A percentile compares a stretch with the other conserved stretches of the same genome.
phyloP scores from a whole-genome alignment of 1,284 basidiomycete genomes.

The Cerioporus squamosus region DNA sequence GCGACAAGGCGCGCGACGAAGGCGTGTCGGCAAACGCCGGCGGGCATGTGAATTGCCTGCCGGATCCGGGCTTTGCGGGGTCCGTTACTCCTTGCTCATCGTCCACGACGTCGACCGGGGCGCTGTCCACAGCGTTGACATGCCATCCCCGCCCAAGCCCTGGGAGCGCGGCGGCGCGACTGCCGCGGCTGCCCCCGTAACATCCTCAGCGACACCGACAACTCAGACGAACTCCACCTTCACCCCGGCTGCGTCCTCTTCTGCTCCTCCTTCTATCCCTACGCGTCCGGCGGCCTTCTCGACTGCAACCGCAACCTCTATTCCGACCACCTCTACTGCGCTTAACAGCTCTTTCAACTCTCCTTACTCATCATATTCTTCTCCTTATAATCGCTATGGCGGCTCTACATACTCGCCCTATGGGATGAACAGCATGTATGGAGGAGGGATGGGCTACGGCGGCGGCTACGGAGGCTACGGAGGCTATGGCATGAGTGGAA shows the following conservation, averaged over 20 bases:
- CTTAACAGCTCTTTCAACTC: constrained; percentile 34
- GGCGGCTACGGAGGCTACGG: constrained; percentile 43
- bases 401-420: constrained; percentile 47
- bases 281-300: constrained; percentile 46
- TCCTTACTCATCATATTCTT: constrained; percentile 41
- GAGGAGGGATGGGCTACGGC: constrained; percentile 37
- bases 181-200: constrained; percentile 37
- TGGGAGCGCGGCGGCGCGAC: constrained; percentile 70
- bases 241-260: constrained; percentile 6
- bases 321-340: constrained; percentile 22
- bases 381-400: constrained; percentile 53
- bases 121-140: constrained; percentile 30
- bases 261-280: constrained; percentile 38
- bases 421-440: constrained; percentile 47
- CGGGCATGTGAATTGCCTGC: neutral
- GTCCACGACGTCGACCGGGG: neutral
- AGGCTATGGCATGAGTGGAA: constrained; percentile 41
- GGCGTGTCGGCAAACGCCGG: neutral
- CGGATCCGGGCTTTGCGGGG: neutral
- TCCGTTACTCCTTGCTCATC: neutral
- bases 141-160: constrained; percentile 85
- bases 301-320: constrained; percentile 30
- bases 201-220: constrained; percentile 23
- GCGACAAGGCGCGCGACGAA: neutral
- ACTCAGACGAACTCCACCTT: constrained; percentile 32